Percentiles rank a stretch among this genome's conserved stretches.
Conservation (phyloP, 2,329 filamentous ascomycete species). For the Exophiala spinifera region DNA sequence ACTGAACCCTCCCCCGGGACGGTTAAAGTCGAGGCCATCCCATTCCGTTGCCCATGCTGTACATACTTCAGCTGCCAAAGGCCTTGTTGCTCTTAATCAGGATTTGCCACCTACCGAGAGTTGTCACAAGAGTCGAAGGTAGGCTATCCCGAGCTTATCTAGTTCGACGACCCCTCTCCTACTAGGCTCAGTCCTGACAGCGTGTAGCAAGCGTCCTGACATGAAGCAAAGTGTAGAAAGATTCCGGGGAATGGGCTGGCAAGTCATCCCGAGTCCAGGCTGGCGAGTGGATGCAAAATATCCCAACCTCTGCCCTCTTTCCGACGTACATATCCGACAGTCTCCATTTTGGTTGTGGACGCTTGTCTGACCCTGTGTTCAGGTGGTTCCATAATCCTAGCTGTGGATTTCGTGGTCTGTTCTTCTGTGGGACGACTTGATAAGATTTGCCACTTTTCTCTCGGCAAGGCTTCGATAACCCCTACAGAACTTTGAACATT, state of each 20-base stretch:
- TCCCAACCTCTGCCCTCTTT: background rate
- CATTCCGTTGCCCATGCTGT: background rate
- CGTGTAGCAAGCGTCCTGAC: background rate
- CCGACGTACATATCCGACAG: background rate
- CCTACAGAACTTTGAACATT: too few species aligned
- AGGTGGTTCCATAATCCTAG: background rate
- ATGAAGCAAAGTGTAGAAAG: background rate
- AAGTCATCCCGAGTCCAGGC: constrained; percentile 8
- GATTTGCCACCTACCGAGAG: background rate
- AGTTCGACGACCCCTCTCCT: background rate
- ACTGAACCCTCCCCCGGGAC: background rate
- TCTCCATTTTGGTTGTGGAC: background rate
- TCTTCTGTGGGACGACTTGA: background rate
- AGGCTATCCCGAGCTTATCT: constrained; percentile 11
- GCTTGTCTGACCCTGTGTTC: background rate
- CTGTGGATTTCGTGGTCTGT: background rate
- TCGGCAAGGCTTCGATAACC: background rate
- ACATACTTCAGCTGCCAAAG: background rate
- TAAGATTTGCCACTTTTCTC: background rate
- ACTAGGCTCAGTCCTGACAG: background rate
- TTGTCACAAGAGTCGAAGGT: constrained; percentile 1
- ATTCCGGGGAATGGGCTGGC: background rate
- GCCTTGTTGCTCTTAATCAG: background rate
- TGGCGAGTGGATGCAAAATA: background rate
- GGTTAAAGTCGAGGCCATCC: background rate